Percentiles rank a stretch among this genome's conserved stretches.
phyloP scores from a whole-genome alignment of 2,329 filamentous ascomycete genomes.

The Mycogone perniciosa region DNA sequence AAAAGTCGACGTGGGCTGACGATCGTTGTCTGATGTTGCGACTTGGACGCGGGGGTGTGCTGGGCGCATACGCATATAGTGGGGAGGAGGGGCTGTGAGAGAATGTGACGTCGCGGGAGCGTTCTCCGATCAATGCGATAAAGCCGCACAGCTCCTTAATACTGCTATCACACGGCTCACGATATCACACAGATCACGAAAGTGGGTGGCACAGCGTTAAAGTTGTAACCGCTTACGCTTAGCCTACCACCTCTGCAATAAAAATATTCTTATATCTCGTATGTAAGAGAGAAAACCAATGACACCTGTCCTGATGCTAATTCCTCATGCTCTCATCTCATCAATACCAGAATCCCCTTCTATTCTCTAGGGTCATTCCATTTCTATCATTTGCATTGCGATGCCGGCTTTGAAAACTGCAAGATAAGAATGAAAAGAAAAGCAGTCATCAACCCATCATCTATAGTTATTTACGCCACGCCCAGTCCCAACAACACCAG shows the following conservation, averaged over 20 bases:
- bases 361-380: too few relatives aligned
- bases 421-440: neutral
- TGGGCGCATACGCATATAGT: neutral
- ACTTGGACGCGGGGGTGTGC: neutral
- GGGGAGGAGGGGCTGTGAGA: neutral
- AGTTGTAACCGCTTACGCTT: too few relatives aligned
- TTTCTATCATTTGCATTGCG: too few relatives aligned
- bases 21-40: too few relatives aligned
- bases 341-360: too few relatives aligned
- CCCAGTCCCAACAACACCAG: slow-evolving; percentile 54
- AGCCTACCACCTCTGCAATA: too few relatives aligned
- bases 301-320: neutral
- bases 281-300: too few relatives aligned
- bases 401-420: neutral
- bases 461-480: slow-evolving; percentile 4
- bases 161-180: neutral
- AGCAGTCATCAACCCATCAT: neutral
- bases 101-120: neutral
- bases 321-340: neutral
- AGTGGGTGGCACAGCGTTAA: too few relatives aligned
- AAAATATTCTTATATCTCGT: too few relatives aligned
- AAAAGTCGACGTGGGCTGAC: too few relatives aligned
- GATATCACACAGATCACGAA: too few relatives aligned
- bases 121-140: too few relatives aligned
- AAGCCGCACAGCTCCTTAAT: neutral